A percentile compares a stretch with the other conserved stretches of the same genome.
phyloP scores from a whole-genome alignment of 805 yeast species.

The Starmerella riodocensis region DNA sequence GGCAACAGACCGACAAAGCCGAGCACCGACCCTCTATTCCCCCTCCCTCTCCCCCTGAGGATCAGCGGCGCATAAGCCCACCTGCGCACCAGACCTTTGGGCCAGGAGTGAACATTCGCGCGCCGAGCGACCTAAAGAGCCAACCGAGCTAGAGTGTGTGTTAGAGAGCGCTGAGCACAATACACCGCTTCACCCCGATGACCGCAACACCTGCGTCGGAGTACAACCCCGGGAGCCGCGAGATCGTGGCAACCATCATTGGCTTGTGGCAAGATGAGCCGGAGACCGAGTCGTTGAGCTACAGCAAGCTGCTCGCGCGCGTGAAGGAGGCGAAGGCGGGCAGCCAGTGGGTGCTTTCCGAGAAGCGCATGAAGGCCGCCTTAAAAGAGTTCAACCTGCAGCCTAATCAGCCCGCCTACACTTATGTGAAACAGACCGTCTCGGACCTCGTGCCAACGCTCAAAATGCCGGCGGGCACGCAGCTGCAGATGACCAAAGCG shows the following conservation, averaged over 20 bases:
- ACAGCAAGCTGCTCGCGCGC: slow-evolving; percentile 38
- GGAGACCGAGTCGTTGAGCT: slow-evolving; percentile 43
- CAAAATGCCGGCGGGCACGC: slow-evolving; percentile 31
- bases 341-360: slow-evolving; percentile 46
- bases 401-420: slow-evolving; percentile 33
- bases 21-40: too few relatives aligned
- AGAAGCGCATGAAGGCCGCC: slow-evolving; percentile 40
- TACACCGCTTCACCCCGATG: too few relatives aligned
- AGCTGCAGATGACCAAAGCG: slow-evolving; percentile 36
- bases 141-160: too few relatives aligned
- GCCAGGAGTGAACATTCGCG: too few relatives aligned
- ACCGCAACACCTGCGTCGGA: too few relatives aligned
- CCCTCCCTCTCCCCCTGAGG: too few relatives aligned
- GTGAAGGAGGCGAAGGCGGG: slow-evolving; percentile 39
- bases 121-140: too few relatives aligned
- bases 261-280: slow-evolving; percentile 58
- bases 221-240: slow-evolving; percentile 42
- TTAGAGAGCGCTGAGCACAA: too few relatives aligned
- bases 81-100: too few relatives aligned
- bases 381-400: slow-evolving; percentile 45
- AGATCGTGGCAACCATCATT: slow-evolving; percentile 48
- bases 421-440: slow-evolving; percentile 41
- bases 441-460: slow-evolving; percentile 38
- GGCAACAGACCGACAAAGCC: too few relatives aligned
- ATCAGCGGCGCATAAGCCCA: too few relatives aligned